Evolutionary conservation across 148 eudicot genomes (phyloP).

Genomic region (Salicornia ramosissima): DNA sequence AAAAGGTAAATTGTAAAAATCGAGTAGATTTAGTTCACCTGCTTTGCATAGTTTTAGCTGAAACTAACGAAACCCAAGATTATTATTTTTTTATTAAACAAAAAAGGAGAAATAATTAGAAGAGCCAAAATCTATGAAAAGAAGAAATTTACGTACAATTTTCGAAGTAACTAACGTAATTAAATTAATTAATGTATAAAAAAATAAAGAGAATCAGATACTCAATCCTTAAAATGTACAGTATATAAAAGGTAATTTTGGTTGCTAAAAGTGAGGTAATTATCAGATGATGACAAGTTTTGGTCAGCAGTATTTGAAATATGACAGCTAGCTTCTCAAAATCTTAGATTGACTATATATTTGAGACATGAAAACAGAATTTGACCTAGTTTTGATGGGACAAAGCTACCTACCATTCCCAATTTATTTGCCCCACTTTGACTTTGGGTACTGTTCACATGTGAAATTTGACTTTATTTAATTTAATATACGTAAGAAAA

Average conservation of each 20-base stretch:
- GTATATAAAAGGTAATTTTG: constrained; percentile 18
- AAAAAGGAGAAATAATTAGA: constrained; percentile 1
- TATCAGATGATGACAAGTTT: constrained; percentile 6
- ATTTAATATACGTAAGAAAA: no score
- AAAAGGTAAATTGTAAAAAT: constrained; percentile 25
- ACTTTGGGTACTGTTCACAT: no score
- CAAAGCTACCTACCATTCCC: not conserved
- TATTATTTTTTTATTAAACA: not conserved
- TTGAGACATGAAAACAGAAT: not conserved
- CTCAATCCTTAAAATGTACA: constrained; percentile 24
- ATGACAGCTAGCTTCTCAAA: constrained; percentile 16
- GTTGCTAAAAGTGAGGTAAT: constrained; percentile 15
- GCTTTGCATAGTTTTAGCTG: constrained; percentile 22
- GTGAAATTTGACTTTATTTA: no score
- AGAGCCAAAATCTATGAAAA: constrained; percentile 15
- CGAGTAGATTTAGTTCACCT: constrained; percentile 43
- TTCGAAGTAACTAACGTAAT: not conserved
- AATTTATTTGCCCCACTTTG: not conserved
- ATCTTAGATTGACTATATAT: not conserved
- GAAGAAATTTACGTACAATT: constrained; percentile 14
- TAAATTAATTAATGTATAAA: not conserved
- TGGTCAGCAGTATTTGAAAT: constrained; percentile 17
- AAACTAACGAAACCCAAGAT: constrained; percentile 20
- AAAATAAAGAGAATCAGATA: constrained; percentile 31
- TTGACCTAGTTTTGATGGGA: constrained; percentile 6